phyloP scores from a whole-genome alignment of 108 stramenopile species.

The Discostella stelligeroides region DNA sequence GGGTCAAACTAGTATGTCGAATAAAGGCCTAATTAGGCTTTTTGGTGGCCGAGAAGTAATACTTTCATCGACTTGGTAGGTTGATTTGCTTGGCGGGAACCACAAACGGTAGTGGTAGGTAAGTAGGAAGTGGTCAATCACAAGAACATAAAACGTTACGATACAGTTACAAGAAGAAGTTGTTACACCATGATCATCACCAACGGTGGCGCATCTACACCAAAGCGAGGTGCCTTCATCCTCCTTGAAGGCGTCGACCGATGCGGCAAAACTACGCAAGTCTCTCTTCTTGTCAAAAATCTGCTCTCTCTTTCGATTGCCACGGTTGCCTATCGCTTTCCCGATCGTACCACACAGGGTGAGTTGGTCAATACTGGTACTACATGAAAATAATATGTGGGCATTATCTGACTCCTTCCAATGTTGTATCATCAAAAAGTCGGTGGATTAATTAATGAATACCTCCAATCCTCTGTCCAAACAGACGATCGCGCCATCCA shows the following conservation, averaged over 20 bases:
- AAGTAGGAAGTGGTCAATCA: too few species aligned
- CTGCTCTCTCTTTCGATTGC: slow-evolving; percentile 67
- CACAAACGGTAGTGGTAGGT: too few species aligned
- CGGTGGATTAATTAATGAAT: slow-evolving; percentile 93
- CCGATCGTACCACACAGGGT: slow-evolving; percentile 76
- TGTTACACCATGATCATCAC: slow-evolving; percentile 19
- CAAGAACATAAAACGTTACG: too few species aligned
- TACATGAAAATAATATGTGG: neutral
- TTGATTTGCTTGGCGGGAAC: too few species aligned
- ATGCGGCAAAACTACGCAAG: slow-evolving; percentile 98
- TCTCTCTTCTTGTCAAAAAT: slow-evolving; percentile 62
- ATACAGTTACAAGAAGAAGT: too few species aligned
- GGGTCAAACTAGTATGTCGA: too few species aligned
- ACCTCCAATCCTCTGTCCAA: slow-evolving; percentile 68
- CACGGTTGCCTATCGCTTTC: slow-evolving; percentile 74
- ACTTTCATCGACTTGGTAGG: too few species aligned
- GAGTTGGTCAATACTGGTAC: neutral
- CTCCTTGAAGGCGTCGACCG: slow-evolving; percentile 98
- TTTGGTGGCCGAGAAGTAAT: too few species aligned
- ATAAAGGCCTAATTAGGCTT: too few species aligned
- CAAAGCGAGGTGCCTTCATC: slow-evolving; percentile 93
- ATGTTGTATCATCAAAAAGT: slow-evolving; percentile 44
- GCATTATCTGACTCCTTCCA: slow-evolving; percentile 16
- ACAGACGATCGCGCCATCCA: slow-evolving; percentile 95
- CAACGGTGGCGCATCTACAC: slow-evolving; percentile 1